These are phyloP conservation scores for Phytopythium montanum DNA, from an alignment of 352 stramenopile genomes.

Conservation along the genomic window DNA sequence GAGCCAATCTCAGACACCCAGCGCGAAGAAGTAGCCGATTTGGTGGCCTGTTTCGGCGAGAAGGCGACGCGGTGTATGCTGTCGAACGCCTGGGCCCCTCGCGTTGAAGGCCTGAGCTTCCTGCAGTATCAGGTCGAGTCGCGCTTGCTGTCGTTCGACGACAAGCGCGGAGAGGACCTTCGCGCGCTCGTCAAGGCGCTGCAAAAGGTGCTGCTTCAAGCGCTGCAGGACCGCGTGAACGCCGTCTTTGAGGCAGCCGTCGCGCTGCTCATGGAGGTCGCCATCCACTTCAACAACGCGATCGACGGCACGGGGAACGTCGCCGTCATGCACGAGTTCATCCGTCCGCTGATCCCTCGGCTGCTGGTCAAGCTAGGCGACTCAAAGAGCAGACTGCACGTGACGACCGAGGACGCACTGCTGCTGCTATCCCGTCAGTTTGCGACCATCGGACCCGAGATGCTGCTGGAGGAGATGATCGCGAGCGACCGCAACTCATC, in stretches of 20 bases:
- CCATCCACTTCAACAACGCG: slow-evolving; percentile 44
- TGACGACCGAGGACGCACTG: slow-evolving; percentile 71
- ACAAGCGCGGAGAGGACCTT: background rate
- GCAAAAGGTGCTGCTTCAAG: slow-evolving; percentile 51
- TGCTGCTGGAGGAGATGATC: slow-evolving; percentile 77
- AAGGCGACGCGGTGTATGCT: slow-evolving; percentile 73
- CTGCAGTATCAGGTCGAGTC: slow-evolving; percentile 64
- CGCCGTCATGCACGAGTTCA: slow-evolving; percentile 38
- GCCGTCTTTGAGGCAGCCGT: slow-evolving; percentile 73
- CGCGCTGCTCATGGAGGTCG: slow-evolving; percentile 66
- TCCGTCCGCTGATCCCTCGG: slow-evolving; percentile 65
- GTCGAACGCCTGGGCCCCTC: slow-evolving; percentile 77
- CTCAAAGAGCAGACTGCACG: slow-evolving; percentile 65
- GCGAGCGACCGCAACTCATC: slow-evolving; percentile 58
- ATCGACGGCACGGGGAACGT: slow-evolving; percentile 19
- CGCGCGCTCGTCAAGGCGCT: slow-evolving; percentile 29
- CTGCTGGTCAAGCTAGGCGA: slow-evolving; percentile 76
- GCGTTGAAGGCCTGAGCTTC: slow-evolving; percentile 75
- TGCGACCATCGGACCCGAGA: slow-evolving; percentile 50
- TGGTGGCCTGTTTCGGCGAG: slow-evolving; percentile 64
- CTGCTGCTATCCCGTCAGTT: slow-evolving; percentile 63
- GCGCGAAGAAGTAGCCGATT: slow-evolving; percentile 34
- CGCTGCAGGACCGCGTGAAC: slow-evolving; percentile 75
- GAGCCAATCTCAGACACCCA: slow-evolving; percentile 67
- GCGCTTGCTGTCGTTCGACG: slow-evolving; percentile 44